Base-by-base conservation (phyloP, 257 asterid species). In the Penstemon barbatus region DNA sequence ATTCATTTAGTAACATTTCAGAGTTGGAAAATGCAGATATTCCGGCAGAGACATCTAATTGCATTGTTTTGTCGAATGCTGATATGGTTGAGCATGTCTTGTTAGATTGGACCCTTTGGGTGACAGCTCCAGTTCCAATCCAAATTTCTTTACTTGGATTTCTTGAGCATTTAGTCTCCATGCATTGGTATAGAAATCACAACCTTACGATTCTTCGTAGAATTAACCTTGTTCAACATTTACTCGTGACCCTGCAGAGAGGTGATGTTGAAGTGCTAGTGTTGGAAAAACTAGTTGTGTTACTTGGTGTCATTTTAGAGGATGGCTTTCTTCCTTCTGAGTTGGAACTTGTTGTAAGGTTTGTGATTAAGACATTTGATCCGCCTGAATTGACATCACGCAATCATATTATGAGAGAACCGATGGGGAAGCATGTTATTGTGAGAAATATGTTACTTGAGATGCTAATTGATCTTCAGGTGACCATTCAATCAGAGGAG, bases 81-180 rank as follows among this genome's bases (percentile, higher is more conserved):
- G 97, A 94, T 79, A 94, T 94, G 99, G 99, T 91, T 82, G 99
- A 94, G 82, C 99, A 94, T 71, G 97, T 94, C 66, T 78, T 94
- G 79, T 83, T 94, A 96, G 99, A 94, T 81, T 91, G 99, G 99
- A 91, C 99, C 19, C 82, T 94, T 66, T 94, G 99, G 99, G 97
- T 89, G 63, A 77, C 83, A 51, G 95, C 99, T 55, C 91, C 97
- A 1, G 78, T 91, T 62, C 87, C 95, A 41, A 86, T 94, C 78
- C 99, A 91, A 70, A 86, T 94, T 69, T 77, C 97, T 67, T 80
- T 94, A 50, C 85, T 94, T 74, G 97, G 97, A 57, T 94, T 94
- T 80, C 96, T 94, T 73, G 99, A 94, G 89, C 96, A 91, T 82
- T 85, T 94, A 6, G 99, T 94, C 76, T 94, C 99, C 75, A 94